phyloP scores from a whole-genome alignment of 148 eudicot genomes.

The Arbutus unedo region DNA sequence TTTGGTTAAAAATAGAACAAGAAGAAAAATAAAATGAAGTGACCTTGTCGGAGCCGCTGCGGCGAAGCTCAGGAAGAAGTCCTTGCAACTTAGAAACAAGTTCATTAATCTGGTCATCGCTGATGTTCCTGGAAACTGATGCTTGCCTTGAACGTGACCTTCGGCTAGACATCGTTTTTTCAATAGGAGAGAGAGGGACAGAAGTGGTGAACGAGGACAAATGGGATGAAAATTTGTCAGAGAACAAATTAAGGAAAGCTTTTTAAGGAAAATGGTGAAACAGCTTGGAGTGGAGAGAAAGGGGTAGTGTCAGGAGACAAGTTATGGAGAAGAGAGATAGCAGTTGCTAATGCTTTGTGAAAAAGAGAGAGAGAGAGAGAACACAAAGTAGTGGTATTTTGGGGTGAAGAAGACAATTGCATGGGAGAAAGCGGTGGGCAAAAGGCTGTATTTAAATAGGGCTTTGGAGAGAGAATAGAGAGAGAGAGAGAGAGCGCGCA shows the following conservation, averaged over 20 bases:
- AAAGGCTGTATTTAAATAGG: slow-evolving; percentile 43
- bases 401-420: slow-evolving; percentile 33
- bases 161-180: slow-evolving; percentile 44
- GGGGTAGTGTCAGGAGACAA: slow-evolving; percentile 26
- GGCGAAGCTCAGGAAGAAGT: slow-evolving; percentile 66
- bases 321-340: slow-evolving; percentile 22
- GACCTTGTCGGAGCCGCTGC: slow-evolving; percentile 66
- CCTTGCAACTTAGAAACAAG: slow-evolving; percentile 73
- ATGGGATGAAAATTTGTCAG: slow-evolving; percentile 13
- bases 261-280: slow-evolving; percentile 11
- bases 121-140: slow-evolving; percentile 40
- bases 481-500: slow-evolving; percentile 11
- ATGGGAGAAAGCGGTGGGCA: slow-evolving; percentile 42
- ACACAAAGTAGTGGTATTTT: slow-evolving; percentile 4
- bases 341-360: neutral
- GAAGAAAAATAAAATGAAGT: neutral
- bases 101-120: slow-evolving; percentile 58
- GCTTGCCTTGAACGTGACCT: slow-evolving; percentile 54
- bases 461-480: slow-evolving; percentile 10
- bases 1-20: neutral
- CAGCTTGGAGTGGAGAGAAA: slow-evolving; percentile 21
- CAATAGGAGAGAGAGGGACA: neutral
- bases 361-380: slow-evolving; percentile 6
- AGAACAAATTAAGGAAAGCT: neutral
- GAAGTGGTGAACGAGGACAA: neutral